A percentile compares a stretch with the other conserved stretches of the same genome.
Evolutionary conservation across 192 early-diverging fungal species (phyloP).

Genomic region (Piromyces finnis): DNA sequence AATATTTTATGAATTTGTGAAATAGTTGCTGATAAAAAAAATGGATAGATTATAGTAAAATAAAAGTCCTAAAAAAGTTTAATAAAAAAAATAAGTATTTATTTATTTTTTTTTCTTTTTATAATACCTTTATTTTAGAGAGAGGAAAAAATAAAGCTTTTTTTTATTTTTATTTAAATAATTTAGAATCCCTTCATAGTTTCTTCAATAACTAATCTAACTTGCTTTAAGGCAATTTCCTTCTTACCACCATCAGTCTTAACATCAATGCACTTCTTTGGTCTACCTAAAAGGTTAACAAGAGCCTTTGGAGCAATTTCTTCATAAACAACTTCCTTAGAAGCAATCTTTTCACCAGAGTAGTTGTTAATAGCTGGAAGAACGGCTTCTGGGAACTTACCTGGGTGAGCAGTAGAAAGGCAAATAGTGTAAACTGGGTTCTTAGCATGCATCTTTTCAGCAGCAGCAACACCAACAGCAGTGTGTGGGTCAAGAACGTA

Average conservation of each 20-base stretch:
- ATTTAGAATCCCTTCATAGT: neutral
- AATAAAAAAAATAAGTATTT: no score
- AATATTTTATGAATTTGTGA: no score
- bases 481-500: conserved; percentile 94
- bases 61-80: no score
- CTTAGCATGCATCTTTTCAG: conserved; percentile 22
- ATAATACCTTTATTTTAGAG: no score
- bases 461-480: conserved; percentile 79
- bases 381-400: conserved; percentile 90
- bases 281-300: conserved; percentile 17
- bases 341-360: conserved; percentile 1
- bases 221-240: conserved; percentile 2
- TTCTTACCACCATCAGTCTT: conserved; percentile 13
- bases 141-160: no score
- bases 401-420: conserved; percentile 84
- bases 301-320: conserved; percentile 29
- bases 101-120: no score
- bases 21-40: no score
- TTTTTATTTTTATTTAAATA: neutral
- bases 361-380: conserved; percentile 35
- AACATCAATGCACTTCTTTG: conserved; percentile 18
- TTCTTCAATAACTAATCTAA: conserved; percentile 6
- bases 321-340: conserved; percentile 12
- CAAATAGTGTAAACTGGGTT: conserved; percentile 17
- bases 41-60: no score